Evolutionary conservation across 2,329 filamentous ascomycete genomes (phyloP).

Genomic region (Pseudocercospora musae): DNA sequence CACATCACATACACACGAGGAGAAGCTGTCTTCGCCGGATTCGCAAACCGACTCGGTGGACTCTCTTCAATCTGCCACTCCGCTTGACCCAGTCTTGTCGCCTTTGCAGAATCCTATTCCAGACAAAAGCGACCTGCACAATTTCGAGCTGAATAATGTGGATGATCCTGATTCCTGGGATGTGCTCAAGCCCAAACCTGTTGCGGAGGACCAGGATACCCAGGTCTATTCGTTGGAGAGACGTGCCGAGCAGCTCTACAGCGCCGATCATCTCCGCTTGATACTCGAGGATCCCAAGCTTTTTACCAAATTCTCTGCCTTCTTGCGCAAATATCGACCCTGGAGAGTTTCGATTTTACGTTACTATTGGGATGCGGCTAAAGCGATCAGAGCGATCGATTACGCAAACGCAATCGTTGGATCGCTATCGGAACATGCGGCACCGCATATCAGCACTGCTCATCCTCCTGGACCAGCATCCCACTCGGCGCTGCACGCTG

Average conservation of each 20-base stretch:
- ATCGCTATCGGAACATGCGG: conserved; percentile 46
- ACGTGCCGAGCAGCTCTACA: conserved; percentile 15
- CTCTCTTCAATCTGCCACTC: neutral
- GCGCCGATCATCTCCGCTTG: conserved; percentile 13
- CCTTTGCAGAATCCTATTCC: conserved; percentile 10
- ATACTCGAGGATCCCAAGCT: conserved; percentile 16
- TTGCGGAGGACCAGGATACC: neutral
- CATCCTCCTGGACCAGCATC: conserved; percentile 40
- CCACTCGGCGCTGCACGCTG: conserved; percentile 60
- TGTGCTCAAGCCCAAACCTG: conserved; percentile 11
- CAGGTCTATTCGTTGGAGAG: conserved; percentile 14
- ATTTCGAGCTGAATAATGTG: conserved; percentile 7
- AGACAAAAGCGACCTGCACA: conserved; percentile 7
- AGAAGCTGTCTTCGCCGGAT: neutral
- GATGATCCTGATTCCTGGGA: conserved; percentile 19
- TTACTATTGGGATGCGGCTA: conserved; percentile 36
- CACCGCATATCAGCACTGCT: conserved; percentile 37
- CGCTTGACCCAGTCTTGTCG: conserved; percentile 6
- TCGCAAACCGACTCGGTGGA: conserved; percentile 1
- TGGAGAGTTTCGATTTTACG: conserved; percentile 11
- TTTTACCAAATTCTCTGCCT: conserved; percentile 9
- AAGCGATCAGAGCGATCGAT: conserved; percentile 65
- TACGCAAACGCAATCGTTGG: conserved; percentile 67
- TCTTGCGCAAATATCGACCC: conserved; percentile 11
- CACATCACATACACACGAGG: neutral